phyloP scores from a whole-genome alignment of 164 flowering plant species.

The Liquidambar formosana region DNA sequence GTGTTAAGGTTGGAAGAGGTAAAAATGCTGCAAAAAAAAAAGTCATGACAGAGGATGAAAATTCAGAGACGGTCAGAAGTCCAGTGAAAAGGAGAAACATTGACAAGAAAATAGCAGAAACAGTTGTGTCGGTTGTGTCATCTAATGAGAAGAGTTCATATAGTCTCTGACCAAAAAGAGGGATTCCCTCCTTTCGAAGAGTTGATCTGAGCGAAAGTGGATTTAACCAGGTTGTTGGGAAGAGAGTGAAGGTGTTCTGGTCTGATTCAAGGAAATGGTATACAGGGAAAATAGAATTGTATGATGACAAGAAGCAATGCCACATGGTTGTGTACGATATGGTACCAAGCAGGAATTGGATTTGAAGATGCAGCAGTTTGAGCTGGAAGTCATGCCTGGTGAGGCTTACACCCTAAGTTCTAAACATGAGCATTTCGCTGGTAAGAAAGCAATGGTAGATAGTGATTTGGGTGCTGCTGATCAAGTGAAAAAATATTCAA shows the following conservation, averaged over 20 bases:
- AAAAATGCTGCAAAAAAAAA: not conserved
- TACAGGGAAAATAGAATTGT: not conserved
- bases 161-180: not conserved
- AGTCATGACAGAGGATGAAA: not conserved
- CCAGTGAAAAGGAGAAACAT: not conserved
- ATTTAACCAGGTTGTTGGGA: not conserved
- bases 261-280: not conserved
- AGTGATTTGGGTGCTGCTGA: too few relatives aligned
- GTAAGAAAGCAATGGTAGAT: too few relatives aligned
- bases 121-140: too few relatives aligned
- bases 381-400: not conserved
- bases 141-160: not conserved
- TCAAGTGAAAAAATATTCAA: too few relatives aligned
- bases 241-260: not conserved
- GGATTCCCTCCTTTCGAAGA: not conserved
- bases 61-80: not conserved
- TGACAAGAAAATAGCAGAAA: not conserved
- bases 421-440: not conserved
- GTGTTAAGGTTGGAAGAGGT: not conserved
- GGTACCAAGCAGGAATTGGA: not conserved
- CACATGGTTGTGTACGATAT: not conserved
- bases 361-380: not conserved
- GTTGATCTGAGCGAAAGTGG: not conserved
- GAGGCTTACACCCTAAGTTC: not conserved
- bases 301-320: not conserved